A percentile compares a stretch with the other conserved stretches of the same genome.
Evolutionary conservation across 2,329 filamentous ascomycete genomes (phyloP).

Genomic region (Trematosphaeria pertusa): DNA sequence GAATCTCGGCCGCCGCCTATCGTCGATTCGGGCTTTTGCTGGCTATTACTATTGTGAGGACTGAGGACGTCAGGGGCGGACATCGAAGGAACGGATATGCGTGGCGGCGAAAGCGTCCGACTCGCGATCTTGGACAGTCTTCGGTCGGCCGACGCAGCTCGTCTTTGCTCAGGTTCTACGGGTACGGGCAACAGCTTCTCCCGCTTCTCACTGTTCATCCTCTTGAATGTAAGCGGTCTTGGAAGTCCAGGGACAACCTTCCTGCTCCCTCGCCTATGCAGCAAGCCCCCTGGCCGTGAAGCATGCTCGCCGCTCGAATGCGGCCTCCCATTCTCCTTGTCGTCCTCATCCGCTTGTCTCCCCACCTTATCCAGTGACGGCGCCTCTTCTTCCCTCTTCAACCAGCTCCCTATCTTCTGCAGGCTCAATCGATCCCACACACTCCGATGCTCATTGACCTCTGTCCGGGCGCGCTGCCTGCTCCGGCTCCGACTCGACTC

Average conservation of each 20-base stretch:
- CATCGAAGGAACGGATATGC: conserved; percentile 43
- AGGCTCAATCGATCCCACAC: conserved; percentile 47
- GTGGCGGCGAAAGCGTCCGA: conserved; percentile 52
- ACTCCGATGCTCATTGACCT: conserved; percentile 42
- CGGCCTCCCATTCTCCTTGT: conserved; percentile 44
- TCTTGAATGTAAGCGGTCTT: conserved; percentile 77
- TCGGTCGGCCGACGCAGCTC: conserved; percentile 73
- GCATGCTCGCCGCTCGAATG: conserved; percentile 41
- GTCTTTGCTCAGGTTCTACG: conserved; percentile 69
- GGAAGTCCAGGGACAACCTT: conserved; percentile 81
- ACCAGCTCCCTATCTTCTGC: conserved; percentile 50
- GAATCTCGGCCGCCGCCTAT: conserved; percentile 41
- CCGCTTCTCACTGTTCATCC: conserved; percentile 81
- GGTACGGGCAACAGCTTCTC: conserved; percentile 73
- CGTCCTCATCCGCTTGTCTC: conserved; percentile 13
- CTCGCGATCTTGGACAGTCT: conserved; percentile 68
- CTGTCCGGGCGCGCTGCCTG: conserved; percentile 43
- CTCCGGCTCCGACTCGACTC: conserved; percentile 38
- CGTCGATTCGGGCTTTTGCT: conserved; percentile 32
- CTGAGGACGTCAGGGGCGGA: conserved; percentile 50
- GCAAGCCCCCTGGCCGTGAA: conserved; percentile 21
- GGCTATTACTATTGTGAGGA: conserved; percentile 32
- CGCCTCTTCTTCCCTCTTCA: conserved; percentile 48
- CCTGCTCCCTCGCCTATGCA: conserved; percentile 47
- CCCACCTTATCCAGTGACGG: conserved; percentile 21